These are phyloP conservation scores for Polytrichum commune DNA, from an alignment of 225 moss, liverwort and hornwort species.

Conservation along the genomic window DNA sequence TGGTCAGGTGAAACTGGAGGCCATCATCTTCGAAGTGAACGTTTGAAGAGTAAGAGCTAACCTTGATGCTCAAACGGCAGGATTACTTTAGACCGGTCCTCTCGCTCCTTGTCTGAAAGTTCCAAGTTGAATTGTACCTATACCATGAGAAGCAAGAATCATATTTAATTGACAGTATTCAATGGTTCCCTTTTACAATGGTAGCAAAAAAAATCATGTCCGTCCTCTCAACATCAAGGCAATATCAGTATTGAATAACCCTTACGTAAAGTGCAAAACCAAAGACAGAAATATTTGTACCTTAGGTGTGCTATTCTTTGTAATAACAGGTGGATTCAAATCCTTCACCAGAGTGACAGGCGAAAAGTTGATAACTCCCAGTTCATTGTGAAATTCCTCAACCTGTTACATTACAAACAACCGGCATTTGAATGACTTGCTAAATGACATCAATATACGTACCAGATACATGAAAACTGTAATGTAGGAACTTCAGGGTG, in stretches of 20 bases:
- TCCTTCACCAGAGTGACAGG: slow-evolving; percentile 40
- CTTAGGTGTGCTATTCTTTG: slow-evolving; percentile 40
- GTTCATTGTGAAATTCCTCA: slow-evolving; percentile 55
- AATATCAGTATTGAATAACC: not conserved
- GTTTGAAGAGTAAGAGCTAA: slow-evolving; percentile 9
- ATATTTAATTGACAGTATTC: slow-evolving; percentile 10
- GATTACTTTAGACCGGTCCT: slow-evolving; percentile 85
- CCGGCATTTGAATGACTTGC: too few species aligned
- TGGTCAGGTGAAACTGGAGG: not conserved
- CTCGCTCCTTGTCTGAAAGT: slow-evolving; percentile 71
- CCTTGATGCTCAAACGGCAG: slow-evolving; percentile 99
- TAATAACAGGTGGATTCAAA: slow-evolving; percentile 13
- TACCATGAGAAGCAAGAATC: slow-evolving; percentile 7
- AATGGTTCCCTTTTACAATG: not conserved
- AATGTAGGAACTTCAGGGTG: too few species aligned
- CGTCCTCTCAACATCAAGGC: not conserved
- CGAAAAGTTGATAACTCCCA: slow-evolving; percentile 38
- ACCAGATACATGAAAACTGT: too few species aligned
- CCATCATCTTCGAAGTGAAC: too few species aligned
- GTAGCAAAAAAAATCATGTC: too few species aligned
- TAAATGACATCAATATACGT: too few species aligned
- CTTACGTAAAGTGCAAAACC: not conserved
- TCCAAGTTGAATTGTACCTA: slow-evolving; percentile 86
- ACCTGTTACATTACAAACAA: slow-evolving; percentile 18
- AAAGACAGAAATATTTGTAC: slow-evolving; percentile 12